phyloP scores from a whole-genome alignment of 2,329 filamentous ascomycete species.

The Aspergillus sergii region DNA sequence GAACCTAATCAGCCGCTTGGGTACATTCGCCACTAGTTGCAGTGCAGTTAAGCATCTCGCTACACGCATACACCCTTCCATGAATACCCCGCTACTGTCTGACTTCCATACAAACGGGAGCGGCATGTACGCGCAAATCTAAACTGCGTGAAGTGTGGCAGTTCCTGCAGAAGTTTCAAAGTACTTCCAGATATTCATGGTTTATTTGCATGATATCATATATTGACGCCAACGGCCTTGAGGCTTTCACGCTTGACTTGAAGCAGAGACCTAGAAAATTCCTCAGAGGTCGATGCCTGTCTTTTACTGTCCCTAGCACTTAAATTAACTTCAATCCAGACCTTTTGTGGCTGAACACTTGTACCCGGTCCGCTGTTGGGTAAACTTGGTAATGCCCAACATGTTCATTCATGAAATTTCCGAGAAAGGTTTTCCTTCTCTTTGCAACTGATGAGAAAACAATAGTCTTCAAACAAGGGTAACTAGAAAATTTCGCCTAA shows the following conservation, averaged over 20 bases:
- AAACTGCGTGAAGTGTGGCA: not conserved
- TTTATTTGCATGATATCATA: not conserved
- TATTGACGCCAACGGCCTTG: not conserved
- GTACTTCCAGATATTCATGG: not conserved
- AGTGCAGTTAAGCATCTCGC: not conserved
- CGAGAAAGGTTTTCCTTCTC: not conserved
- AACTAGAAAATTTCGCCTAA: too few species aligned
- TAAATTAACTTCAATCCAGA: not conserved
- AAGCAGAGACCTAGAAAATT: not conserved
- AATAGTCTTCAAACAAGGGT: not conserved
- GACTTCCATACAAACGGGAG: not conserved
- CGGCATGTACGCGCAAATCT: not conserved
- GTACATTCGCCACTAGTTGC: slow-evolving; percentile 16
- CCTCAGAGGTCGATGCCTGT: not conserved
- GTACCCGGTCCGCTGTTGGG: not conserved
- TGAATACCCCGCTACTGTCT: not conserved
- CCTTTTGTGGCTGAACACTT: not conserved
- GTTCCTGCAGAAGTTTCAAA: not conserved
- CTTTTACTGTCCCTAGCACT: not conserved
- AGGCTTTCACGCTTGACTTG: not conserved
- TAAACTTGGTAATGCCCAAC: not conserved
- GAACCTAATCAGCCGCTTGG: slow-evolving; percentile 50
- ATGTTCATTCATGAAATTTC: not conserved
- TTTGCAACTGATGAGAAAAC: not conserved
- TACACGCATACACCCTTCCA: not conserved